Evolutionary conservation across 78 protist species (phyloP), one percentile per base, ranked within the genome.

Genomic region (Emiliania huxleyi): DNA sequence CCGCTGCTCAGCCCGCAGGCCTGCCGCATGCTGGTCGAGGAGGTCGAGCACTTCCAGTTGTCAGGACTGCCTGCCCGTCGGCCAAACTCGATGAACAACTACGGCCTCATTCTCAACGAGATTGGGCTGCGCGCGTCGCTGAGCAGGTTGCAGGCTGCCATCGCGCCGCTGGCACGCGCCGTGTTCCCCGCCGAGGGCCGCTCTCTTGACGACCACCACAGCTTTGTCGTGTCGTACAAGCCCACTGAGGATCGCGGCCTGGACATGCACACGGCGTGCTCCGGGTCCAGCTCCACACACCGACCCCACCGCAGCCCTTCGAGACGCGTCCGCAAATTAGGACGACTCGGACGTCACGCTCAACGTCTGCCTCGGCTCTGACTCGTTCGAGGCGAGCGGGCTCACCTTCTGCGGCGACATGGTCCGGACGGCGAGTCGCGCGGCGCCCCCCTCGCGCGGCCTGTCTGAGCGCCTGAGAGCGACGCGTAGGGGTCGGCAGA

Each of bases 201-300:
- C 69, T 1, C 45, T 25, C 35, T 35, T 42, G 94, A 95, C 92
- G 40, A 93, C 69, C 95, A 94, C 71, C 97, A 96, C 29, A 91
- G 94, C 40, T 96, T 96, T 37, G 71, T 91, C n/a, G 96, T 96
- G 40, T 93, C 85, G 75, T 96, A 96, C 87, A 77, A 81, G 62
- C 83, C 79, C 44, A 95, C 90, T 21, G 91, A 93, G 40, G 96
- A 94, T 55, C 2, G 1, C 23, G 97, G 94, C 12, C 88, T 96
- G 42, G 97, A 92, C 45, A 93, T 96, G 91, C 97, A 96, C 73
- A 94, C 93, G 75, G 97, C 94, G 49, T 95, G 92, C 84, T 85
- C 95, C 23, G 96, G 94, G n/a, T n/a, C n/a, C n/a, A n/a, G n/a
- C n/a, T n/a, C n/a, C 79, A 49, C 5, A 5, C 56, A 49, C 56